Conservation (phyloP, 2,329 filamentous ascomycete genomes). For the Chaetomiaceae sp. region DNA sequence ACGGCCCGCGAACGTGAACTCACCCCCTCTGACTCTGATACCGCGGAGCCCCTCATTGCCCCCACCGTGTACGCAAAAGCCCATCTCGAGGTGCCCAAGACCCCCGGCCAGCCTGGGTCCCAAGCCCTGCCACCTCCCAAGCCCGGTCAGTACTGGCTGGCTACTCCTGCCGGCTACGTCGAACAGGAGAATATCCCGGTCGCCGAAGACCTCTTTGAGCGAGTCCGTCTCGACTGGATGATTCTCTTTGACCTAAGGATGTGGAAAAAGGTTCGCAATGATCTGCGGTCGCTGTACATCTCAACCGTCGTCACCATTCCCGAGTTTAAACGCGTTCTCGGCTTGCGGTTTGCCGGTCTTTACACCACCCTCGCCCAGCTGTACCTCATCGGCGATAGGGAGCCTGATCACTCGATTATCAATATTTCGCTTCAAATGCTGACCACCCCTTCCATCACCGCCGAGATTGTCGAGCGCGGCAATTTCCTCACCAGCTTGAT, state of each 20-base stretch:
- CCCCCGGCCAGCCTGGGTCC: slow-evolving; percentile 50
- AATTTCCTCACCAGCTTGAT: slow-evolving; percentile 95
- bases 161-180: slow-evolving; percentile 67
- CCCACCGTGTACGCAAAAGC: slow-evolving; percentile 58
- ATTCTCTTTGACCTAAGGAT: slow-evolving; percentile 90
- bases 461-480: slow-evolving; percentile 87
- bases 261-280: slow-evolving; percentile 93
- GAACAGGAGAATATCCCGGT: slow-evolving; percentile 58
- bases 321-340: slow-evolving; percentile 90
- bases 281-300: slow-evolving; percentile 89
- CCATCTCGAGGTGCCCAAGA: slow-evolving; percentile 73
- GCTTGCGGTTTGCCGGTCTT: slow-evolving; percentile 86
- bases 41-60: slow-evolving; percentile 61
- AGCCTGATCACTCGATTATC: slow-evolving; percentile 97
- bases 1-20: slow-evolving; percentile 53
- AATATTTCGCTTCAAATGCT: slow-evolving; percentile 95
- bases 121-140: slow-evolving; percentile 48
- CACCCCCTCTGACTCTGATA: slow-evolving; percentile 69
- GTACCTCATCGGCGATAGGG: slow-evolving; percentile 91
- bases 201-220: slow-evolving; percentile 83
- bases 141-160: slow-evolving; percentile 79
- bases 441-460: slow-evolving; percentile 92
- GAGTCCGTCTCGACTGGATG: slow-evolving; percentile 87
- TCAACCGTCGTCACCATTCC: slow-evolving; percentile 94
- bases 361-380: slow-evolving; percentile 92